These are phyloP conservation scores for Tuber magnatum DNA, from an alignment of 495 filamentous ascomycete species.

Conservation along the genomic window DNA sequence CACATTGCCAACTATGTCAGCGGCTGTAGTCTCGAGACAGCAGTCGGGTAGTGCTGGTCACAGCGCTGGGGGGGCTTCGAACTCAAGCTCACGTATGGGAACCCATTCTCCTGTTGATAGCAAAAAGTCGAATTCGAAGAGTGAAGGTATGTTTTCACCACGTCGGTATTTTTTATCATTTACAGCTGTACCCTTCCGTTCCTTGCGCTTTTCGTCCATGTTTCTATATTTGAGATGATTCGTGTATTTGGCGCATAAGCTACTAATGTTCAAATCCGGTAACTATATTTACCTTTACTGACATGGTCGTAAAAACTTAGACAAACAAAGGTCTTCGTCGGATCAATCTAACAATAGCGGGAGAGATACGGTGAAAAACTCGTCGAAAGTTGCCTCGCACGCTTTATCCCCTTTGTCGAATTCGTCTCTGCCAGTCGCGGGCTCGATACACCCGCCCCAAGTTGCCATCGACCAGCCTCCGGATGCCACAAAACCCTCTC, in stretches of 20 bases:
- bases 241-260: background rate
- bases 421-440: conserved; percentile 7
- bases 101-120: conserved; percentile 38
- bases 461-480: conserved; percentile 33
- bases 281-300: background rate
- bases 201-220: background rate
- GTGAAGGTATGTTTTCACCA: conserved; percentile 34
- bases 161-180: conserved; percentile 15
- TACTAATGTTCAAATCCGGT: background rate
- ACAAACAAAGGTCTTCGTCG: background rate
- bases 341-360: conserved; percentile 2
- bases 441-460: conserved; percentile 32
- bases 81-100: conserved; percentile 39
- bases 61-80: conserved; percentile 25
- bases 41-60: conserved; percentile 34
- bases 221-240: conserved; percentile 3
- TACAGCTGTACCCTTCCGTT: background rate
- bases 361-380: conserved; percentile 2
- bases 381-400: conserved; percentile 32
- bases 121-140: conserved; percentile 32
- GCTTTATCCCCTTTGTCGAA: conserved; percentile 18
- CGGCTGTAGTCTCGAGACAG: conserved; percentile 38
- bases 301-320: conserved; percentile 3
- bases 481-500: conserved; percentile 26
- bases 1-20: conserved; percentile 40